Base-by-base conservation (phyloP, 176 grass and related monocot species). In the Microstegium vimineum region DNA sequence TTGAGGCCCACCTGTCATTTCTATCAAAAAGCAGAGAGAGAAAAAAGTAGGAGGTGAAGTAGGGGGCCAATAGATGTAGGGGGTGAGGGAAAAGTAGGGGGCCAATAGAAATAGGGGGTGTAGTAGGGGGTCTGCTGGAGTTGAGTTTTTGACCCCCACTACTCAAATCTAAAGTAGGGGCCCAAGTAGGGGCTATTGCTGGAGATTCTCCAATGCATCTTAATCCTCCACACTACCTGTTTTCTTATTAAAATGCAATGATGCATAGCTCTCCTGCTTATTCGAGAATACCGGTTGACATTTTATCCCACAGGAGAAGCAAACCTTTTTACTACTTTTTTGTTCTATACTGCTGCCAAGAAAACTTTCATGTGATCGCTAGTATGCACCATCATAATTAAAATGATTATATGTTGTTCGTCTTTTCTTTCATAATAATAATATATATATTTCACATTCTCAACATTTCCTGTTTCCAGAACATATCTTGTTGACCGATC, bases 401-500 rank as follows among this genome's bases (percentile, higher is more conserved):
- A 61, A 76, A 61, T 27, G 16, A 30, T 37, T 64, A 63, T 78
- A 42, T 41, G 36, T 15, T 42, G 41, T 42, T 42, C 0, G 41
- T 42, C 11, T 42, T 42, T 42, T 36, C 34, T 77, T 31, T 65
- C 18, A 47, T 66, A 20, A n/a, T n/a, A n/a, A n/a, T n/a, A n/a
- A n/a, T 30, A 16, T 49, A 20, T 47, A 66, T 36, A 34, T 67
- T 25, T 18, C 20, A 80, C 2, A 26, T 37, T 69, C 13, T 16
- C 26, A 26, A 25, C 20, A 23, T 68, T 77, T 12, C 66, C 74
- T 67, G 14, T 26, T 72, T 71, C 41, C 65, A 92, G 85, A 86
- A 45, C 37, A 67, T 51, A 69, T 84, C 79, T 67, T 57, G 20
- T 51, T 22, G 45, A 34, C 36, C 28, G 76, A 82, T 13, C 87